A percentile compares a stretch with the other conserved stretches of the same genome.
Evolutionary conservation across 2,329 filamentous ascomycete genomes (phyloP).

Genomic region (Aspergillus fumigatiaffinis): DNA sequence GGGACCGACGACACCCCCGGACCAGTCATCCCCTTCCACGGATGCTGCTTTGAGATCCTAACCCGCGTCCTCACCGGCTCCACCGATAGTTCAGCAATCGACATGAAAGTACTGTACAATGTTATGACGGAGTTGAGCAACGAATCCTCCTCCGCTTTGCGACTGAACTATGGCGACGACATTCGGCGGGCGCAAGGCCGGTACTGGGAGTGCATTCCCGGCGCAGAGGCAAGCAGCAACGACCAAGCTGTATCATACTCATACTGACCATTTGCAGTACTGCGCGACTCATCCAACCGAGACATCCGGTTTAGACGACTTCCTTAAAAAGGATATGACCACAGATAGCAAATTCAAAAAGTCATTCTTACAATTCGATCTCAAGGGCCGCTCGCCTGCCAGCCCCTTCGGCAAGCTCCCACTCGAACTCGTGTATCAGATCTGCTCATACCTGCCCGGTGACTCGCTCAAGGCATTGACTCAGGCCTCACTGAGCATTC

Average conservation of each 20-base stretch:
- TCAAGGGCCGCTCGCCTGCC: slow-evolving; percentile 7
- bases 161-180: slow-evolving; percentile 16
- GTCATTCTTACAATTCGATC: slow-evolving; percentile 3
- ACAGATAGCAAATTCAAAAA: slow-evolving; percentile 6
- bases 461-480: slow-evolving; percentile 14
- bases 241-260: not conserved
- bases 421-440: slow-evolving; percentile 14
- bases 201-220: slow-evolving; percentile 20
- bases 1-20: slow-evolving; percentile 16
- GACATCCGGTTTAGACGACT: slow-evolving; percentile 5
- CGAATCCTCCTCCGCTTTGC: slow-evolving; percentile 9
- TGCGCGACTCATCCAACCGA: slow-evolving; percentile 14
- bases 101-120: slow-evolving; percentile 15
- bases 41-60: slow-evolving; percentile 19
- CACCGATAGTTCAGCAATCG: slow-evolving; percentile 8
- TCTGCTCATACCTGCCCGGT: slow-evolving; percentile 17
- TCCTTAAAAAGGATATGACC: slow-evolving; percentile 6
- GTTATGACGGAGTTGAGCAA: slow-evolving; percentile 14
- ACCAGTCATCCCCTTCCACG: slow-evolving; percentile 19
- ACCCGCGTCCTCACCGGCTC: slow-evolving; percentile 13
- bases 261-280: slow-evolving; percentile 10
- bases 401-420: slow-evolving; percentile 16
- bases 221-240: slow-evolving; percentile 12
- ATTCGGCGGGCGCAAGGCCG: slow-evolving; percentile 17
- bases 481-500: slow-evolving; percentile 14